These are phyloP conservation scores for Pseudocercospora fijiensis DNA, from an alignment of 2,329 filamentous ascomycete species.

Conservation along the genomic window DNA sequence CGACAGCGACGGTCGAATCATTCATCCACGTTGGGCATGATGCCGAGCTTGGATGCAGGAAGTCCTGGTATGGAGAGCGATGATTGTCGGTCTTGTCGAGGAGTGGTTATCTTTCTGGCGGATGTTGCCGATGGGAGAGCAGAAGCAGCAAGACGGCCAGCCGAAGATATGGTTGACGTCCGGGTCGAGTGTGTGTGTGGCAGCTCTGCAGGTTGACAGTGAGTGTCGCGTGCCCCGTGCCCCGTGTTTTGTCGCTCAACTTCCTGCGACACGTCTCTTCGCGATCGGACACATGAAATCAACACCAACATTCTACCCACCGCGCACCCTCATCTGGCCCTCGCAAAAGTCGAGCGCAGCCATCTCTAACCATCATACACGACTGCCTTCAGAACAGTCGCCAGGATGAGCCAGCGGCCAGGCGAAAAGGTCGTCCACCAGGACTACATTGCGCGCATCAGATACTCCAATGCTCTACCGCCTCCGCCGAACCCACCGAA, in stretches of 20 bases:
- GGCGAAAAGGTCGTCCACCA: slow-evolving; percentile 63
- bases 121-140: not conserved
- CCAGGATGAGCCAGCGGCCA: slow-evolving; percentile 31
- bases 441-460: slow-evolving; percentile 93
- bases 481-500: slow-evolving; percentile 93
- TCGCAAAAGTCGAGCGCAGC: not conserved
- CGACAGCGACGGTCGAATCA: slow-evolving; percentile 1
- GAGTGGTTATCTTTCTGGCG: not conserved
- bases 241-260: not conserved
- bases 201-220: not conserved
- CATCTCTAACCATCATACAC: not conserved
- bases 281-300: not conserved
- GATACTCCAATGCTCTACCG: slow-evolving; percentile 93
- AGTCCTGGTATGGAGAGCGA: not conserved
- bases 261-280: not conserved
- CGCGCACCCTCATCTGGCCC: not conserved
- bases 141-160: not conserved
- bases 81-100: not conserved
- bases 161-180: not conserved
- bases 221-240: not conserved
- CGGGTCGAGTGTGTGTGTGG: not conserved
- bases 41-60: slow-evolving; percentile 2
- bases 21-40: not conserved
- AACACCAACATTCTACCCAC: not conserved
- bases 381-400: not conserved